Conservation (phyloP, 2,329 filamentous ascomycete species). For the Pestalotiopsis sp. region DNA sequence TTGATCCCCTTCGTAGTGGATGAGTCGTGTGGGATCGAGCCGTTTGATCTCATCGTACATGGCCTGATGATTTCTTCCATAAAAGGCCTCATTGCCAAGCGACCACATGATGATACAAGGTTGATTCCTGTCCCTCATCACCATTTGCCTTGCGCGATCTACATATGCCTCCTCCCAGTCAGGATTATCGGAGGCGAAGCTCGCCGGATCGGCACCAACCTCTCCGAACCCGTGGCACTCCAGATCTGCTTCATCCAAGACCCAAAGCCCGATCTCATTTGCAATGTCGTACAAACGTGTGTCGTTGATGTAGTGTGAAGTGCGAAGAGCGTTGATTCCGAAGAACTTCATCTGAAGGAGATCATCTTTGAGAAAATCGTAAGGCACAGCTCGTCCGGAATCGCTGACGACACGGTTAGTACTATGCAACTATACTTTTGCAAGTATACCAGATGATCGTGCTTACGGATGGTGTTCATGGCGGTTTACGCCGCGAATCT, state of each 20-base stretch:
- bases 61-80: conserved; percentile 66
- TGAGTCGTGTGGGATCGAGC: conserved; percentile 57
- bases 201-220: conserved; percentile 43
- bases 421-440: not conserved
- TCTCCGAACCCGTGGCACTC: conserved; percentile 55
- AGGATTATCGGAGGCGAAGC: conserved; percentile 61
- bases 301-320: conserved; percentile 68
- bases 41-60: conserved; percentile 68
- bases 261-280: conserved; percentile 65
- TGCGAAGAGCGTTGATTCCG: conserved; percentile 72
- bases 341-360: conserved; percentile 68
- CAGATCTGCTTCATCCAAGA: conserved; percentile 61
- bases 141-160: conserved; percentile 66
- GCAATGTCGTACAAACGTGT: conserved; percentile 61
- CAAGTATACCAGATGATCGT: not conserved
- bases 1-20: conserved; percentile 69
- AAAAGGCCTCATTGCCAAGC: conserved; percentile 73
- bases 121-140: conserved; percentile 63
- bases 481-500: conserved; percentile 69
- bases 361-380: conserved; percentile 62
- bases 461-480: conserved; percentile 66
- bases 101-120: conserved; percentile 72
- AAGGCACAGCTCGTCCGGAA: conserved; percentile 63
- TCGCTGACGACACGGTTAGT: conserved; percentile 22
- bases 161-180: conserved; percentile 67